Percentiles rank a stretch among this genome's conserved stretches.
Evolutionary conservation across 2,329 filamentous ascomycete species (phyloP).

Genomic region (Bipolaris victoriae): DNA sequence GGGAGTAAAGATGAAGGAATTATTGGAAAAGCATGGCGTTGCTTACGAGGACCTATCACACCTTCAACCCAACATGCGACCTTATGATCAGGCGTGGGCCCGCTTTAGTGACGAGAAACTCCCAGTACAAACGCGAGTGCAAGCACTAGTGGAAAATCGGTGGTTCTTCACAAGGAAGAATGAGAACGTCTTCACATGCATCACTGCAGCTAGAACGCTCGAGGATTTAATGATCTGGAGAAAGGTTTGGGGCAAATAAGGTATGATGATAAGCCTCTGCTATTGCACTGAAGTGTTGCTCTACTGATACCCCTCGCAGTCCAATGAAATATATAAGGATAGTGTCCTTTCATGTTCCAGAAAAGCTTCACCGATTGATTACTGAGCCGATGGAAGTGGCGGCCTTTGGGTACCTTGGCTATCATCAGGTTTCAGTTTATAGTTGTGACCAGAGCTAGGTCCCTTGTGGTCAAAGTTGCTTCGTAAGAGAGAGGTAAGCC

Average conservation of each 20-base stretch:
- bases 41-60: background rate
- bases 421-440: no score
- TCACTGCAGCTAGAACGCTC: background rate
- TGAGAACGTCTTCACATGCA: background rate
- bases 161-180: background rate
- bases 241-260: background rate
- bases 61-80: background rate
- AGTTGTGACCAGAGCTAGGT: no score
- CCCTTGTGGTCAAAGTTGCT: no score
- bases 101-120: background rate
- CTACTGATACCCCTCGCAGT: no score
- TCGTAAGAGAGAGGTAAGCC: no score
- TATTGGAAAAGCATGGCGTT: background rate
- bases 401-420: no score
- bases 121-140: background rate
- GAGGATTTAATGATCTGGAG: background rate
- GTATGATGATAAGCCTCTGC: background rate
- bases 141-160: background rate
- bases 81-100: background rate
- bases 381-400: no score
- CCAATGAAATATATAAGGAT: no score
- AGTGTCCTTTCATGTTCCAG: no score
- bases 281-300: no score
- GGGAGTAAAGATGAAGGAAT: background rate
- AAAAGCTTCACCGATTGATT: no score